phyloP scores from a whole-genome alignment of 2,329 filamentous ascomycete genomes.

The Trichoderma breve region DNA sequence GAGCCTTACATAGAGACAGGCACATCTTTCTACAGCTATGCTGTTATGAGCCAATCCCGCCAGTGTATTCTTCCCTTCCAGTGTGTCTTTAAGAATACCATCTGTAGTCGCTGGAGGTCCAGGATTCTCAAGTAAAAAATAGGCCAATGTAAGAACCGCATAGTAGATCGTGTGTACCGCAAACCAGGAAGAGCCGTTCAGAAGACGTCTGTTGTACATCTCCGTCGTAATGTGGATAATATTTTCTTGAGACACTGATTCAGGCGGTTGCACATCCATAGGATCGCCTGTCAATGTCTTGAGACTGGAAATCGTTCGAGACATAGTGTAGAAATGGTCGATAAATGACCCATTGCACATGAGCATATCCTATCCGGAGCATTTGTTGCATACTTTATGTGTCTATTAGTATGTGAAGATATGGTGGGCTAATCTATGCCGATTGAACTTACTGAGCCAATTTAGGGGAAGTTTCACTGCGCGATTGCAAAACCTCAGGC shows the following conservation, averaged over 20 bases:
- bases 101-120: neutral
- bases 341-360: neutral
- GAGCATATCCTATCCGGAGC: neutral
- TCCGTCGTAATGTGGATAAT: neutral
- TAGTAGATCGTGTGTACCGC: neutral
- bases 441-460: neutral
- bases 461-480: neutral
- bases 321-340: neutral
- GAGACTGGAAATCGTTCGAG: neutral
- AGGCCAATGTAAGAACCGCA: neutral
- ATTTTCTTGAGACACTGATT: neutral
- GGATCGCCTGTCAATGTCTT: neutral
- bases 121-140: neutral
- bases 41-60: neutral
- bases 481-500: neutral
- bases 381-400: neutral
- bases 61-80: neutral
- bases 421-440: no score
- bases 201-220: neutral
- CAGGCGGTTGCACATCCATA: neutral
- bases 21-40: neutral
- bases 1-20: neutral
- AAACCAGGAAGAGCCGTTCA: neutral
- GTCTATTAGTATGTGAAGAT: neutral
- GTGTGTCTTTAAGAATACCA: neutral